Conservation (phyloP, 192 early-diverging fungal species). For the Endogone sp. region DNA sequence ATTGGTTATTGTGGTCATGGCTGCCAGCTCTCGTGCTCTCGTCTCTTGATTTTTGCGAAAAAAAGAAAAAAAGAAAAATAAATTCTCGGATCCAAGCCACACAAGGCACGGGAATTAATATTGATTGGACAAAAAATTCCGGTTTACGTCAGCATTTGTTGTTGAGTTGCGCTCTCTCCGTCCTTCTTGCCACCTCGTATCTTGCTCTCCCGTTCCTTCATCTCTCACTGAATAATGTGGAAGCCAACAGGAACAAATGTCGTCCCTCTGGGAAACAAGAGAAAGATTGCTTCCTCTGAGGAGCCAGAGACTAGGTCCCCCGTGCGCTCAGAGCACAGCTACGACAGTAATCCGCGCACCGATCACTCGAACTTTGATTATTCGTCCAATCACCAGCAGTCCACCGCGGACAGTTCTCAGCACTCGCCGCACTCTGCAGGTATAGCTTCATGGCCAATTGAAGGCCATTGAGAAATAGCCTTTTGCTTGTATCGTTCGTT, state of each 20-base stretch:
- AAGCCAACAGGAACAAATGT: conserved; percentile 26
- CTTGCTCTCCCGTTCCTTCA: neutral
- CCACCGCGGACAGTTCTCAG: neutral
- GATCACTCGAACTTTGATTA: neutral
- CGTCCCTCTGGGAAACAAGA: conserved; percentile 17
- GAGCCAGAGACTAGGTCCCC: neutral
- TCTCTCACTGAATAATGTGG: conserved; percentile 7
- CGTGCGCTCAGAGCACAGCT: neutral
- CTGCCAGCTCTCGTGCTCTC: no score
- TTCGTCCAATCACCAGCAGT: neutral
- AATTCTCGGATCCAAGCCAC: neutral
- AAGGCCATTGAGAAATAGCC: neutral
- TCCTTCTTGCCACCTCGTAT: neutral
- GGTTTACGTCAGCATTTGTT: neutral
- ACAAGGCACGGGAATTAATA: no score
- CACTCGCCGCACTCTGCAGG: neutral
- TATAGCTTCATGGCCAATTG: neutral
- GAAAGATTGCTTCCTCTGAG: conserved; percentile 4
- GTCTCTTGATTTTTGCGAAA: neutral
- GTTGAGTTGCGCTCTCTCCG: neutral
- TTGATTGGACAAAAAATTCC: no score
- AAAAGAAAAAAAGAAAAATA: neutral
- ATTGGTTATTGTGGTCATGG: conserved; percentile 9
- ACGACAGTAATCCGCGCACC: neutral
- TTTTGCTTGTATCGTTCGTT: neutral